Conservation (phyloP, 1,284 basidiomycete species). For the Malassezia japonica region DNA sequence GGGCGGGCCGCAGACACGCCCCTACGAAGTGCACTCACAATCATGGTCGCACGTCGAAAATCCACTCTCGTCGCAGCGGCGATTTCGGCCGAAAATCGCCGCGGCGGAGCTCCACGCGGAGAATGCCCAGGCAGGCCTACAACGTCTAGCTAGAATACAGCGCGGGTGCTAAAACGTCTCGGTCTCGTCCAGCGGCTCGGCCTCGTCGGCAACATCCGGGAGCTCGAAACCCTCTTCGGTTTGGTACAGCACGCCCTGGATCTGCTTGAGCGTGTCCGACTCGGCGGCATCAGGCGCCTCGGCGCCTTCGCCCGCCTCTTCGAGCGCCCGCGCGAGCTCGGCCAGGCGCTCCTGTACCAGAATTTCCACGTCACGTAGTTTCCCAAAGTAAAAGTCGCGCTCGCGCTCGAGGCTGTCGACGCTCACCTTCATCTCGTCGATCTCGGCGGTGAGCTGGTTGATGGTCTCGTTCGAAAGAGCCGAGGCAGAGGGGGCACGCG, state of each 20-base stretch:
- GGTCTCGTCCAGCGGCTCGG: constrained; percentile 12
- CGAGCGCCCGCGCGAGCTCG: constrained; percentile 10
- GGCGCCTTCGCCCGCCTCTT: constrained; percentile 17
- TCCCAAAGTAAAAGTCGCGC: constrained; percentile 95
- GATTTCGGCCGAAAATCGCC: background rate
- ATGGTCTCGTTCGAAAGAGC: constrained; percentile 50
- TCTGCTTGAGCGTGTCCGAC: constrained; percentile 64
- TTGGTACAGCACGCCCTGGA: constrained; percentile 87
- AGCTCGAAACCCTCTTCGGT: constrained; percentile 58
- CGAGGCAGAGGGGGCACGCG: constrained; percentile 1
- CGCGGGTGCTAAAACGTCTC: constrained; percentile 9
- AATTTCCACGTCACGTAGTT: constrained; percentile 76
- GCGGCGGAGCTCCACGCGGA: background rate
- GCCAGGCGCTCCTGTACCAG: constrained; percentile 56
- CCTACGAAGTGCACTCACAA: constrained; percentile 4
- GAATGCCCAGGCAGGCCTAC: background rate
- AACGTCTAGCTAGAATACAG: background rate
- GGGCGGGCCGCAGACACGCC: constrained; percentile 1
- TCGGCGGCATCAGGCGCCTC: constrained; percentile 48
- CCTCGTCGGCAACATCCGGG: constrained; percentile 26
- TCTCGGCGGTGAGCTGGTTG: constrained; percentile 62
- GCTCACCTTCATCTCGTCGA: constrained; percentile 71
- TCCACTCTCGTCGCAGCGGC: background rate
- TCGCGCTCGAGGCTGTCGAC: constrained; percentile 78
- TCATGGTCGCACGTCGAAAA: constrained; percentile 4